phyloP scores from a whole-genome alignment of 805 yeast genomes.

The Suhomyces canberraensis region DNA sequence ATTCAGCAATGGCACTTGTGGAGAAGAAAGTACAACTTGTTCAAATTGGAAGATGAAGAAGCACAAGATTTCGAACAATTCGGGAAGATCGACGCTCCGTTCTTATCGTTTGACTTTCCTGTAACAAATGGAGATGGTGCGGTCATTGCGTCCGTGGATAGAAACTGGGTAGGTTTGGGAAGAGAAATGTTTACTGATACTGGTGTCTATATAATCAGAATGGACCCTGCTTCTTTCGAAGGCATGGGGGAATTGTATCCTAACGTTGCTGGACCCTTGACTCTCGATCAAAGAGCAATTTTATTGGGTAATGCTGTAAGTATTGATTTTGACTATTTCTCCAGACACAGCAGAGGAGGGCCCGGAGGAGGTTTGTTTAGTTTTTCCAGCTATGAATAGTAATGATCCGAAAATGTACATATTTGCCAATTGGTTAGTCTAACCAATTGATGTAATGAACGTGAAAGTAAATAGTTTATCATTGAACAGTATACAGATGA shows the following conservation, averaged over 20 bases:
- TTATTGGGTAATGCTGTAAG: slow-evolving; percentile 85
- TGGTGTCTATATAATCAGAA: slow-evolving; percentile 82
- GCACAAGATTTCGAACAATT: slow-evolving; percentile 63
- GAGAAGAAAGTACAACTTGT: slow-evolving; percentile 85
- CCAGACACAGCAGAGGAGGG: slow-evolving; percentile 74
- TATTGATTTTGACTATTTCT: slow-evolving; percentile 93
- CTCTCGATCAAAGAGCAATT: slow-evolving; percentile 81
- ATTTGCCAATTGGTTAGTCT: too few relatives aligned
- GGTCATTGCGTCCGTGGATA: slow-evolving; percentile 73
- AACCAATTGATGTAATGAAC: too few relatives aligned
- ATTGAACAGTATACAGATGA: too few relatives aligned
- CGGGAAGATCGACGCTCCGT: slow-evolving; percentile 84
- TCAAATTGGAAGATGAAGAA: slow-evolving; percentile 42
- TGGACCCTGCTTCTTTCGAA: slow-evolving; percentile 69
- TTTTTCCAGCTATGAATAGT: slow-evolving; percentile 26
- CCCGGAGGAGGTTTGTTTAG: slow-evolving; percentile 41
- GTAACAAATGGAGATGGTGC: slow-evolving; percentile 56
- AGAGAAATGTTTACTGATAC: slow-evolving; percentile 93
- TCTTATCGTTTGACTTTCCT: slow-evolving; percentile 83
- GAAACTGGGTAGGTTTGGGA: slow-evolving; percentile 95
- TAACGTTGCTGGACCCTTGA: slow-evolving; percentile 50
- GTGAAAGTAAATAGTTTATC: too few relatives aligned
- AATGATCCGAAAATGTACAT: not conserved
- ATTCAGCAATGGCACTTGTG: slow-evolving; percentile 94
- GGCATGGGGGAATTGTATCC: slow-evolving; percentile 56